phyloP scores from a whole-genome alignment of 2,329 filamentous ascomycete genomes.

The Aspergillus glaucus region DNA sequence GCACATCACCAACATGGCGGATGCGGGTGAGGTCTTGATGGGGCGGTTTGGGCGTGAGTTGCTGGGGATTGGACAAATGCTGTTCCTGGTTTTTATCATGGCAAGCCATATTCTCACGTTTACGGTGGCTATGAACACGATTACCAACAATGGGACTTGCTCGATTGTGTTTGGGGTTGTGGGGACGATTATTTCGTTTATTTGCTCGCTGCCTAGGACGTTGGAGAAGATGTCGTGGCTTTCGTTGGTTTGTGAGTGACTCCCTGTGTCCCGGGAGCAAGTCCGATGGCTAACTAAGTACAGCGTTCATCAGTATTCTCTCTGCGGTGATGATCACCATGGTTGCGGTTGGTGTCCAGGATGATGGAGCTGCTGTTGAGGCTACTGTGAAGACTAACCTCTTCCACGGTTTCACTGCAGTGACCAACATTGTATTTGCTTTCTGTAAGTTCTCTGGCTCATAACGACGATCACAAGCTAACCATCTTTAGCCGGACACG shows the following conservation, averaged over 20 bases:
- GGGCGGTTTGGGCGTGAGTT: conserved; percentile 58
- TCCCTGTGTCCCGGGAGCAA: no score
- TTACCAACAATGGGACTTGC: conserved; percentile 57
- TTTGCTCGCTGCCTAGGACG: conserved; percentile 56
- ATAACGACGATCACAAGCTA: conserved; percentile 27
- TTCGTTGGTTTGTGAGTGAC: conserved; percentile 47
- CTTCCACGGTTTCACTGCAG: conserved; percentile 52
- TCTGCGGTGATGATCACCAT: conserved; percentile 61
- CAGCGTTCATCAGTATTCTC: conserved; percentile 58
- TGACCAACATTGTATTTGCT: conserved; percentile 65
- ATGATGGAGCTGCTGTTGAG: conserved; percentile 33
- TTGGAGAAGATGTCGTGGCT: conserved; percentile 57
- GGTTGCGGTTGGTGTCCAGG: conserved; percentile 54
- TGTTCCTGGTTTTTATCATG: conserved; percentile 64
- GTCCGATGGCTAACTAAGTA: no score
- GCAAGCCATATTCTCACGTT: conserved; percentile 67
- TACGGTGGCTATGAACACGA: conserved; percentile 60
- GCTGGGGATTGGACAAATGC: conserved; percentile 54
- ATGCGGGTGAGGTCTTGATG: conserved; percentile 58
- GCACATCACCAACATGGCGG: conserved; percentile 59
- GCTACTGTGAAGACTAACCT: conserved; percentile 42
- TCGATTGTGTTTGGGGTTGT: conserved; percentile 59
- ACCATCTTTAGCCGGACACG: conserved; percentile 52
- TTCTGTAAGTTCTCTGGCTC: conserved; percentile 47
- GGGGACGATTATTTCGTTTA: conserved; percentile 53